Conservation (phyloP, 176 grass and related monocot species). For the Calamus simplicifolius region DNA sequence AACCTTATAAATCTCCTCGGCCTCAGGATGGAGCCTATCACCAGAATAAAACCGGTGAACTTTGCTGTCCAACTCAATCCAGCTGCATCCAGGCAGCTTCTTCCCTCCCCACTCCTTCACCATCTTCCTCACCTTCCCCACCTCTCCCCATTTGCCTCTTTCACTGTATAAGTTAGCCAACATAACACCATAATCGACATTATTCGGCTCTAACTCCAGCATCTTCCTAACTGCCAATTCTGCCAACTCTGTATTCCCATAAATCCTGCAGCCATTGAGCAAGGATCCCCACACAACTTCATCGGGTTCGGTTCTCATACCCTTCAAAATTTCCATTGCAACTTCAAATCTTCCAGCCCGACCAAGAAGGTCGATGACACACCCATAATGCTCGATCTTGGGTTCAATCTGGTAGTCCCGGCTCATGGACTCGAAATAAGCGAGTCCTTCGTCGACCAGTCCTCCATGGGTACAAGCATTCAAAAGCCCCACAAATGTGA, state of each 20-base stretch:
- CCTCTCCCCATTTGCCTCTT: constrained; percentile 67
- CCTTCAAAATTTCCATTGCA: constrained; percentile 45
- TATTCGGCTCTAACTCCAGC: constrained; percentile 47
- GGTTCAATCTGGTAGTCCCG: constrained; percentile 39
- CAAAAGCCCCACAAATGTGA: constrained; percentile 66
- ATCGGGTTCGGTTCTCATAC: constrained; percentile 54
- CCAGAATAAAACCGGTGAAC: constrained; percentile 64
- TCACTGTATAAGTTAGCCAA: constrained; percentile 73
- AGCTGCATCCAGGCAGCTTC: constrained; percentile 70
- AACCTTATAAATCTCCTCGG: constrained; percentile 61
- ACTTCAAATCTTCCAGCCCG: constrained; percentile 62
- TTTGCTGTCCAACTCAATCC: constrained; percentile 53
- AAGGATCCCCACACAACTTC: constrained; percentile 74
- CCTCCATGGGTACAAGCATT: constrained; percentile 83
- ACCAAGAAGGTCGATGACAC: constrained; percentile 63
- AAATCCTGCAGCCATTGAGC: constrained; percentile 56
- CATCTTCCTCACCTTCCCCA: constrained; percentile 39
- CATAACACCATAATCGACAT: constrained; percentile 62
- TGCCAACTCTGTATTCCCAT: constrained; percentile 45
- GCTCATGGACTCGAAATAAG: constrained; percentile 47
- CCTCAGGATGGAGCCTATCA: constrained; percentile 39
- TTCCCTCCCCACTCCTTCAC: constrained; percentile 43
- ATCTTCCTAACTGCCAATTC: constrained; percentile 50
- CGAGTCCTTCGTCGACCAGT: constrained; percentile 48
- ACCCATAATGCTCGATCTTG: constrained; percentile 81